Percentiles rank a stretch among this genome's conserved stretches.
Evolutionary conservation across 1,284 basidiomycete species (phyloP).

Genomic region (Blastosporella zonata): DNA sequence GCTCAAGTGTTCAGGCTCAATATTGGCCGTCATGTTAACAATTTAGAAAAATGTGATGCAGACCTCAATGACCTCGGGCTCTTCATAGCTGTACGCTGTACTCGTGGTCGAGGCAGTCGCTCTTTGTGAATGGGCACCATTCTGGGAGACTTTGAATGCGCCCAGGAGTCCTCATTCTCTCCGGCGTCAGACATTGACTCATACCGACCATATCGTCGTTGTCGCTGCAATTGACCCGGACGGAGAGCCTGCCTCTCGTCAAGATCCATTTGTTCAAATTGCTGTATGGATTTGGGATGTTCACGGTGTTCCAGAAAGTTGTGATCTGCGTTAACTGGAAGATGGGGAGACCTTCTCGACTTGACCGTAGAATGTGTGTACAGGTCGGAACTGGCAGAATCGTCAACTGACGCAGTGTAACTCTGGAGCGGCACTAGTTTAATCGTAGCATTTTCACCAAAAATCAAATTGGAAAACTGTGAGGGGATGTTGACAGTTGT

Average conservation of each 20-base stretch:
- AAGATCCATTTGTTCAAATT: neutral
- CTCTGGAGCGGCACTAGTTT: too few species aligned
- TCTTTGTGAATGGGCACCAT: too few species aligned
- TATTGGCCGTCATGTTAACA: too few species aligned
- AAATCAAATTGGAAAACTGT: too few species aligned
- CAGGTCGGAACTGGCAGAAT: neutral
- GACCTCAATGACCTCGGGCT: conserved; percentile 21
- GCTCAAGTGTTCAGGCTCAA: conserved; percentile 14
- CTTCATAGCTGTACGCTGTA: neutral
- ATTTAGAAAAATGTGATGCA: neutral
- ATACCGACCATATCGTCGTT: neutral
- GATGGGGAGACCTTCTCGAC: conserved; percentile 29
- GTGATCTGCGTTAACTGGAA: conserved; percentile 25
- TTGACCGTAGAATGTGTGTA: conserved; percentile 9
- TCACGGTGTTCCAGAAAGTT: conserved; percentile 13
- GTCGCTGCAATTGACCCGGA: neutral
- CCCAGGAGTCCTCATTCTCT: too few species aligned
- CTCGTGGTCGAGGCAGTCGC: neutral
- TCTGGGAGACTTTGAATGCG: neutral
- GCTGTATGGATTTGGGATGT: neutral
- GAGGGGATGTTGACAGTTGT: too few species aligned
- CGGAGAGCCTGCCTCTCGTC: neutral
- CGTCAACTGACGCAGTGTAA: neutral
- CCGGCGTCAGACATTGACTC: neutral
- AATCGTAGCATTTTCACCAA: too few species aligned